A percentile compares a stretch with the other conserved stretches of the same genome.
These are phyloP conservation scores for Boletellus emodensis DNA, from an alignment of 768 basidiomycete species.

Conservation along the genomic window DNA sequence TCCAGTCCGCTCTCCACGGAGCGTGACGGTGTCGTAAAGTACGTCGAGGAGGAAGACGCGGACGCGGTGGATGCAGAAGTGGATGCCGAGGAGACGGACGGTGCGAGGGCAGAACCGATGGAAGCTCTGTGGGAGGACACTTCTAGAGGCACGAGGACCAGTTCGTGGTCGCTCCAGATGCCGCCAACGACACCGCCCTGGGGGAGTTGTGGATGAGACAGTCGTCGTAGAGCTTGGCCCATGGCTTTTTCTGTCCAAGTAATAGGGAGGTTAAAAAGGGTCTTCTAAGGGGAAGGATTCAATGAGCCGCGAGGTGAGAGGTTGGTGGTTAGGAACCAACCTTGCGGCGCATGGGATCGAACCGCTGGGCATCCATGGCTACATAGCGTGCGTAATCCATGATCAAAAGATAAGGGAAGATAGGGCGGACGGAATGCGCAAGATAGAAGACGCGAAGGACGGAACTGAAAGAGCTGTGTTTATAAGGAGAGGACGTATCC, in stretches of 20 bases:
- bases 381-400: conserved; percentile 25
- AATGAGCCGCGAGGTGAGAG: conserved; percentile 20
- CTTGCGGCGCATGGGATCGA: conserved; percentile 29
- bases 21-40: conserved; percentile 19
- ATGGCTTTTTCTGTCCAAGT: conserved; percentile 16
- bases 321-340: conserved; percentile 20
- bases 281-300: conserved; percentile 17
- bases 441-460: conserved; percentile 28
- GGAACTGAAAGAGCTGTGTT: conserved; percentile 25
- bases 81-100: conserved; percentile 10
- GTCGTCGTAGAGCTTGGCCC: conserved; percentile 28
- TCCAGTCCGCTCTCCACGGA: conserved; percentile 7
- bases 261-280: conserved; percentile 8
- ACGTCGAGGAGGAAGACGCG: conserved; percentile 13
- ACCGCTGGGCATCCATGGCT: conserved; percentile 32
- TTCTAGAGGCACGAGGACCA: conserved; percentile 31
- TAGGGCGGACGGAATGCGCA: conserved; percentile 20
- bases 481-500: conserved; percentile 22
- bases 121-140: conserved; percentile 20
- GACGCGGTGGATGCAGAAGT: conserved; percentile 12
- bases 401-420: conserved; percentile 27
- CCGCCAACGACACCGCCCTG: conserved; percentile 25
- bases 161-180: conserved; percentile 33
- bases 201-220: conserved; percentile 17
- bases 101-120: conserved; percentile 14